Evolutionary conservation across 352 stramenopile species (phyloP).

Genomic region (Pythium guiyangense): DNA sequence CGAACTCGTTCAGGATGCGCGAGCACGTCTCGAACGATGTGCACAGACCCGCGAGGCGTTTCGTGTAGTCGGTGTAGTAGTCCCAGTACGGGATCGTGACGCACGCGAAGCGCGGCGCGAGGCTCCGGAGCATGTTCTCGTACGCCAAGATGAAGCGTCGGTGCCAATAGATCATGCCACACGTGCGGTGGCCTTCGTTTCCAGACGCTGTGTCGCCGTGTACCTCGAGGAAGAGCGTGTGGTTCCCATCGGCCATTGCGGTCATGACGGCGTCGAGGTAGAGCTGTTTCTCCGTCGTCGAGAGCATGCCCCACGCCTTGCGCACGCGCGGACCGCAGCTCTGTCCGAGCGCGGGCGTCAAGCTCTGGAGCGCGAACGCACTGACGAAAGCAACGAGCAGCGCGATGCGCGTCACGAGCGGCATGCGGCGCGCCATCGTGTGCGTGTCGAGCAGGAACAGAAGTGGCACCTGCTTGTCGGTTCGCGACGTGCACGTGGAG

Average conservation of each 20-base stretch:
- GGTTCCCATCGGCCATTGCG: conserved; percentile 36
- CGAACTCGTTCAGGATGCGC: conserved; percentile 29
- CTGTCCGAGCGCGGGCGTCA: conserved; percentile 9
- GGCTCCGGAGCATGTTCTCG: conserved; percentile 51
- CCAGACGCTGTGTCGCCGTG: conserved; percentile 21
- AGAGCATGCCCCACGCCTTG: conserved; percentile 36
- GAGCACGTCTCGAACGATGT: conserved; percentile 30
- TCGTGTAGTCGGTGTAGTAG: conserved; percentile 43
- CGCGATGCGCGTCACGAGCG: neutral
- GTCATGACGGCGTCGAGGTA: conserved; percentile 51
- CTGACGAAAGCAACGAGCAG: neutral
- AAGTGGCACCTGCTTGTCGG: neutral
- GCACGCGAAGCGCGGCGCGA: conserved; percentile 25
- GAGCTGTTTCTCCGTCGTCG: conserved; percentile 44
- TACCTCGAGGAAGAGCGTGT: conserved; percentile 34
- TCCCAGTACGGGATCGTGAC: conserved; percentile 61
- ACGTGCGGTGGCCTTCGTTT: conserved; percentile 32
- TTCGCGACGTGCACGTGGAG: neutral
- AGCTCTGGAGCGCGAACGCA: neutral
- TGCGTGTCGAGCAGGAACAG: neutral
- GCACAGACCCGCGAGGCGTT: conserved; percentile 20
- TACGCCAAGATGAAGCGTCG: conserved; percentile 41
- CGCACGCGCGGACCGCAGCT: conserved; percentile 41
- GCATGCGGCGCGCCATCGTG: neutral
- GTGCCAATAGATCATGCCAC: conserved; percentile 50